phyloP scores from a whole-genome alignment of 768 basidiomycete genomes.

The Thelephora ganbajun region DNA sequence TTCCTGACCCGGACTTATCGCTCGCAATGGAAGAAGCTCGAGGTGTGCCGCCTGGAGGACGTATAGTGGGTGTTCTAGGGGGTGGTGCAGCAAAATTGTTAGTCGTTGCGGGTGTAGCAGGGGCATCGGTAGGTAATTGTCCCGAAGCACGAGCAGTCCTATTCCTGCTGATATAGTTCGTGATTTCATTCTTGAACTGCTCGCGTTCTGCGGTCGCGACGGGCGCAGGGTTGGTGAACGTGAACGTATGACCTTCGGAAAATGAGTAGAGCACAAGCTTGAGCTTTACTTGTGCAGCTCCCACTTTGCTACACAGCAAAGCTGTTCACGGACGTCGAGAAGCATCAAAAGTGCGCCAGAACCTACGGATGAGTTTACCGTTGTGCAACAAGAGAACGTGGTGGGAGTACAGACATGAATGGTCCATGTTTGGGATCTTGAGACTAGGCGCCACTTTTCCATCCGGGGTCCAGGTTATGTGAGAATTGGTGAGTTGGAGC shows the following conservation, averaged over 20 bases:
- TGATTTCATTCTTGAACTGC: slow-evolving; percentile 69
- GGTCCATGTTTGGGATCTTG: slow-evolving; percentile 44
- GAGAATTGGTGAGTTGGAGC: slow-evolving; percentile 58
- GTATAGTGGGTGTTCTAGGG: slow-evolving; percentile 16
- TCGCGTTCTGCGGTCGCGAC: slow-evolving; percentile 62
- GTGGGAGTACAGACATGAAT: slow-evolving; percentile 37
- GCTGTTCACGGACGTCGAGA: slow-evolving; percentile 24
- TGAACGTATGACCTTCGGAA: slow-evolving; percentile 71
- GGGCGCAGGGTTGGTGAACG: slow-evolving; percentile 54
- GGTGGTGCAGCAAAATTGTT: slow-evolving; percentile 8
- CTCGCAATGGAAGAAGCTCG: slow-evolving; percentile 52
- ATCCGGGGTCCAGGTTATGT: slow-evolving; percentile 72
- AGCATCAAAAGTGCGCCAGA: background rate
- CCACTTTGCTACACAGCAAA: slow-evolving; percentile 78
- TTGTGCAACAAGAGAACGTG: slow-evolving; percentile 5
- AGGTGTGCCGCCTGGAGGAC: slow-evolving; percentile 37
- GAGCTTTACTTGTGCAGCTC: slow-evolving; percentile 63
- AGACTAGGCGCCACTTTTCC: slow-evolving; percentile 52
- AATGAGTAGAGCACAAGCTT: slow-evolving; percentile 59
- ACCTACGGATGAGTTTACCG: background rate
- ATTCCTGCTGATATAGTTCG: slow-evolving; percentile 64
- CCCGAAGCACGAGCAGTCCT: slow-evolving; percentile 20
- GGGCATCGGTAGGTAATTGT: slow-evolving; percentile 8
- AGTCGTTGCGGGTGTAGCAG: slow-evolving; percentile 17
- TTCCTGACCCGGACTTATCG: slow-evolving; percentile 28